Evolutionary conservation across 2,329 filamentous ascomycete genomes (phyloP), one percentile per base, ranked within the genome.

Genomic region (Trichoderma sp.): DNA sequence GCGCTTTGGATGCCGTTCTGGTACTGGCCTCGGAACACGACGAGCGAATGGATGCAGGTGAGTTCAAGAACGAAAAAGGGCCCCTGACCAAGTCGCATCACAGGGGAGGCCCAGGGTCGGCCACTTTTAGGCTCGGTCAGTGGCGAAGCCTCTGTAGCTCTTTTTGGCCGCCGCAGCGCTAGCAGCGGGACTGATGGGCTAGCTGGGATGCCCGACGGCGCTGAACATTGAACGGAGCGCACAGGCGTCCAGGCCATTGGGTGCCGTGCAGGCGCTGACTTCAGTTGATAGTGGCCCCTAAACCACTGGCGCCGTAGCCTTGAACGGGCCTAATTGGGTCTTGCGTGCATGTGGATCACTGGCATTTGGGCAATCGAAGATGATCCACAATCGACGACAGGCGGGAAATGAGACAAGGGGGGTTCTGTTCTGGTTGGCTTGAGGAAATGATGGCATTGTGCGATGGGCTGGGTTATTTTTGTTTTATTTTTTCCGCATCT

Each of bases 341-440:
- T 21, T 73, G 41, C 41, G 71, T 73, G 71, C 59, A 29, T 73
- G 71, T 73, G 71, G 71, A 65, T 65, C 71, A 64, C 60, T 73
- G 41, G 29, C 68, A 65, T 64, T 65, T 38, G 71, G 71, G 60
- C 71, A 73, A 73, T 73, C 71, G 71, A 73, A 29, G 60, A 53
- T 33, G 62, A 38, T 56, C 71, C 60, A 73, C 62, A 73, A 53
- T 73, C 71, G 41, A 73, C 71, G 71, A 56, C 71, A 73, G 60
- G 60, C 60, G 71, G 71, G 71, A 73, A 73, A 73, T 73, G 71
- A 73, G 60, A 65, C 71, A 50, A 72, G 69, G 69, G 69, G 69
- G 45, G 45, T 18, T 41, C 38, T 38, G 35, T 16, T 41, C 16
- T 41, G 38, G 59, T 18, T 56, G 31, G 50, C 14, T 14, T 45